phyloP scores from a whole-genome alignment of 208 protist species.

The Wallacemonas sp. region DNA sequence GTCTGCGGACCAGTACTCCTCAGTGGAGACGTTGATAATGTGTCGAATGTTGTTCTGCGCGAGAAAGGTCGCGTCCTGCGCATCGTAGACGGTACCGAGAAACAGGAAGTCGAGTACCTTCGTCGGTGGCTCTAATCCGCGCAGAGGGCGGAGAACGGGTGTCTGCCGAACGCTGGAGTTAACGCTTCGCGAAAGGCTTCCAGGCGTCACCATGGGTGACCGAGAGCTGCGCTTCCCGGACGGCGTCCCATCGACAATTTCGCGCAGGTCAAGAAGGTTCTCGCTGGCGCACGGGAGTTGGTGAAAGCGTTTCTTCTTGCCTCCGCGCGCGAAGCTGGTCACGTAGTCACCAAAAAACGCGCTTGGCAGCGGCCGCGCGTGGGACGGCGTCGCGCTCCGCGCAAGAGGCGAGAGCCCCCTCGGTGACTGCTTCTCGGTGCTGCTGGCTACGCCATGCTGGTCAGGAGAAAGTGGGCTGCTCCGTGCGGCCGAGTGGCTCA shows the following conservation, averaged over 20 bases:
- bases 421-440: slow-evolving; percentile 4
- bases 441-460: not conserved
- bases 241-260: slow-evolving; percentile 1
- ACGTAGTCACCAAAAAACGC: slow-evolving; percentile 17
- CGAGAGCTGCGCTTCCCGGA: slow-evolving; percentile 1
- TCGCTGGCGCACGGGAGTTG: slow-evolving; percentile 18
- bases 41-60: slow-evolving; percentile 55
- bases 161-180: slow-evolving; percentile 16
- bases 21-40: slow-evolving; percentile 86
- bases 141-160: slow-evolving; percentile 11
- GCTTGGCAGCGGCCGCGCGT: slow-evolving; percentile 10
- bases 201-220: not conserved
- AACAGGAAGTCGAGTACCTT: slow-evolving; percentile 82
- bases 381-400: slow-evolving; percentile 5
- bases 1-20: slow-evolving; percentile 87
- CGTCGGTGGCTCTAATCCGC: slow-evolving; percentile 39
- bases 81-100: slow-evolving; percentile 74
- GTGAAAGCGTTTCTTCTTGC: slow-evolving; percentile 8
- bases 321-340: slow-evolving; percentile 24
- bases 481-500: slow-evolving; percentile 7
- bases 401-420: not conserved
- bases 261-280: slow-evolving; percentile 27
- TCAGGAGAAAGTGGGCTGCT: slow-evolving; percentile 1
- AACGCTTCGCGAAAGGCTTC: slow-evolving; percentile 6
- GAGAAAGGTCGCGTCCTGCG: slow-evolving; percentile 74